A percentile compares a stretch with the other conserved stretches of the same genome.
Conservation (phyloP, 768 basidiomycete species). For the Termitomyces eurrhizus region DNA sequence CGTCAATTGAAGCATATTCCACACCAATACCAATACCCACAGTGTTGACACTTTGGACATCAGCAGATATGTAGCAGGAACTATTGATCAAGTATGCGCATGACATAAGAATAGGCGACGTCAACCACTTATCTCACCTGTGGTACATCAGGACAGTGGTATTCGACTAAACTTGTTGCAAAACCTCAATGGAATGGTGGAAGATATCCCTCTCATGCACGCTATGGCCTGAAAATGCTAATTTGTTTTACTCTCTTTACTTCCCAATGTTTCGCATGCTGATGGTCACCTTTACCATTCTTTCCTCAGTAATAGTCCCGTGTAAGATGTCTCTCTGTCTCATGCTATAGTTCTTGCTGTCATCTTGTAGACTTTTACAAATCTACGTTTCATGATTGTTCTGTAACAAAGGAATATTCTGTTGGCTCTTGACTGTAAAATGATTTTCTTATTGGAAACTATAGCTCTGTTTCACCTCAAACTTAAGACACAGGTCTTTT, state of each 20-base stretch:
- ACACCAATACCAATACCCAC: not conserved
- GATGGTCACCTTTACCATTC: no score
- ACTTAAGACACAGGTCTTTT: no score
- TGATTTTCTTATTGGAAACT: no score
- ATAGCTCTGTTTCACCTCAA: no score
- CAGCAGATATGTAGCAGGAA: not conserved
- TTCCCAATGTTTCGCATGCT: not conserved
- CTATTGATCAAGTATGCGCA: not conserved
- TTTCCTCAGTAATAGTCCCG: no score
- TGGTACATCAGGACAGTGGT: slow-evolving; percentile 10
- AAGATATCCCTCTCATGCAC: slow-evolving; percentile 3
- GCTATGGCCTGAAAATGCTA: not conserved
- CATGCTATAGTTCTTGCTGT: no score
- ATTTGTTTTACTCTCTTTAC: not conserved
- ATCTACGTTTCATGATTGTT: no score
- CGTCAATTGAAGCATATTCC: not conserved
- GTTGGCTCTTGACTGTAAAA: no score
- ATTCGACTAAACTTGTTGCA: not conserved
- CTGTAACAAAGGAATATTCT: no score
- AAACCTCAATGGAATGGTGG: not conserved
- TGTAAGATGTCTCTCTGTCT: no score
- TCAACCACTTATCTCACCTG: not conserved
- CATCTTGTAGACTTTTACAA: no score
- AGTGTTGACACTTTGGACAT: slow-evolving; percentile 1
- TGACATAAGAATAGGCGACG: not conserved